Conservation (phyloP, 208 protist genomes). For the Leishmania gerbilli region DNA sequence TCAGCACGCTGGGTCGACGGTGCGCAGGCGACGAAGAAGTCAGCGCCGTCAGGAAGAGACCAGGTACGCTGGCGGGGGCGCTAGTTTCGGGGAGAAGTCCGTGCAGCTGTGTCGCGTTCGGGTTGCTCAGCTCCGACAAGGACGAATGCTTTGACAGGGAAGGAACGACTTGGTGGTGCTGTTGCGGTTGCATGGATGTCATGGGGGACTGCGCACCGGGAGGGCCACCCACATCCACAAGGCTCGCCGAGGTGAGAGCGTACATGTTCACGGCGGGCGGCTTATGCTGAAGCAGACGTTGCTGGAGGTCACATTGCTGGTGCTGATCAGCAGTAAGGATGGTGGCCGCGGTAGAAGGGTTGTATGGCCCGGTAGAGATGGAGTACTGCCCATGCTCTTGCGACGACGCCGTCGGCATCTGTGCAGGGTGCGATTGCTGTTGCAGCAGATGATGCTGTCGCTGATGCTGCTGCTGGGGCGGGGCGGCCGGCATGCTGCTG, state of each 20-base stretch:
- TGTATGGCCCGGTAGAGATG: not conserved
- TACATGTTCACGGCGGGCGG: constrained; percentile 13
- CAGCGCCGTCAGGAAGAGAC: not conserved
- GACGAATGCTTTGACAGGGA: not conserved
- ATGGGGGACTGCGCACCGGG: not conserved
- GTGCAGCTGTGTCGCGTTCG: not conserved
- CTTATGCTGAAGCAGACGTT: constrained; percentile 1
- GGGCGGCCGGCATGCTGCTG: not conserved
- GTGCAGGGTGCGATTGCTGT: not conserved
- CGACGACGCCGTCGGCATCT: not conserved
- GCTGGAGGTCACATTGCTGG: constrained; percentile 4
- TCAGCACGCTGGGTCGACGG: not conserved
- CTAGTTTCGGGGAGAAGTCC: not conserved
- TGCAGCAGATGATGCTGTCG: no score
- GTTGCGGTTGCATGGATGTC: constrained; percentile 5
- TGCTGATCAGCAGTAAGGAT: not conserved
- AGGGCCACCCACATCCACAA: not conserved
- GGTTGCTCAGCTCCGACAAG: not conserved
- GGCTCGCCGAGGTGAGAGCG: constrained; percentile 2
- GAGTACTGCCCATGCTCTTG: not conserved
- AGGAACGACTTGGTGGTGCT: not conserved
- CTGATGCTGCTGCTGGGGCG: not conserved
- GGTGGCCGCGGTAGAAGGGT: not conserved
- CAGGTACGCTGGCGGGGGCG: not conserved
- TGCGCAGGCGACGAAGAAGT: not conserved